Conservation (phyloP, 495 filamentous ascomycete genomes). For the Lasiosphaeria miniovina region DNA sequence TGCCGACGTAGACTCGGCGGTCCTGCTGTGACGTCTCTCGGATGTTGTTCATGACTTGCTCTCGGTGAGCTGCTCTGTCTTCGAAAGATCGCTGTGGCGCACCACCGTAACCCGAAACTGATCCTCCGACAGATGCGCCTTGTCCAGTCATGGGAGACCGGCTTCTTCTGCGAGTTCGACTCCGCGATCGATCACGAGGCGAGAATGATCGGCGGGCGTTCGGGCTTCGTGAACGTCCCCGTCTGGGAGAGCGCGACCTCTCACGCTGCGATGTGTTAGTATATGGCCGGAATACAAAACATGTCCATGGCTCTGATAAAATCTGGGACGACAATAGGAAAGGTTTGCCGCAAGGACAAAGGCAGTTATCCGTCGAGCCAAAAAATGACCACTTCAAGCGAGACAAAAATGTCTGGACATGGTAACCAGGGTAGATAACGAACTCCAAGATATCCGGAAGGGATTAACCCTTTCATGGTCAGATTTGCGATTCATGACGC, state of each 20-base stretch:
- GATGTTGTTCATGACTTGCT: slow-evolving; percentile 92
- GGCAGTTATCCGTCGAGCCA: too few species aligned
- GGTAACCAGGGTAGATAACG: too few species aligned
- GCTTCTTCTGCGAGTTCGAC: slow-evolving; percentile 63
- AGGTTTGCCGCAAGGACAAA: too few species aligned
- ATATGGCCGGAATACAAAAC: slow-evolving; percentile 2
- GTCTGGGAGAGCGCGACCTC: slow-evolving; percentile 89
- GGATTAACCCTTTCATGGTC: too few species aligned
- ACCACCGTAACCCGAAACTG: slow-evolving; percentile 55
- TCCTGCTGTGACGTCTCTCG: slow-evolving; percentile 95
- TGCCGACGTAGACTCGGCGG: slow-evolving; percentile 98
- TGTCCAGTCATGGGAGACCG: slow-evolving; percentile 84
- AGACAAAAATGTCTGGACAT: too few species aligned
- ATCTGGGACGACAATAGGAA: too few species aligned
- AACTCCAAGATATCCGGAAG: too few species aligned
- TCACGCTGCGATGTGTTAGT: slow-evolving; percentile 71
- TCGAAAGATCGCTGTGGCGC: slow-evolving; percentile 72
- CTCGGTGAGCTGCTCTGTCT: slow-evolving; percentile 80
- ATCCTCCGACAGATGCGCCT: slow-evolving; percentile 63
- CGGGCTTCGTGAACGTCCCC: slow-evolving; percentile 62
- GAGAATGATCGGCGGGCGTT: slow-evolving; percentile 80
- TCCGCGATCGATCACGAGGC: slow-evolving; percentile 87
- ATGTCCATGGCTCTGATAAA: too few species aligned
- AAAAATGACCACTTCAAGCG: too few species aligned
- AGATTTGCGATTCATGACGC: too few species aligned